Conservation (phyloP, 495 filamentous ascomycete species). For the Tuber calosporum region DNA sequence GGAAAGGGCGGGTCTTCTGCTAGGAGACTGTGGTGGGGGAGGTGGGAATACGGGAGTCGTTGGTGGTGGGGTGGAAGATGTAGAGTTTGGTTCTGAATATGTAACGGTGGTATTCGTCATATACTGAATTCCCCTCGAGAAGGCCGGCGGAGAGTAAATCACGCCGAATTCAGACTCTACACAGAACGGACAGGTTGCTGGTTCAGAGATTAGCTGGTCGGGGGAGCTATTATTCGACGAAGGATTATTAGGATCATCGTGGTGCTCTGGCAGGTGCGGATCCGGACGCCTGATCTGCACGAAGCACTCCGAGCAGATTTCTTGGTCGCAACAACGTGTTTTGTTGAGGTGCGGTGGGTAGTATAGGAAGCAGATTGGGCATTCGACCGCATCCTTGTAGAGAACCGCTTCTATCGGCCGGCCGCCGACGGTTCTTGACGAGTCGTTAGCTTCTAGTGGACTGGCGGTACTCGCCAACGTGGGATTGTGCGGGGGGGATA, state of each 20-base stretch:
- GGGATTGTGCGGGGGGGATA: conserved; percentile 37
- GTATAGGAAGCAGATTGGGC: conserved; percentile 92
- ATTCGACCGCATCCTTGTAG: conserved; percentile 85
- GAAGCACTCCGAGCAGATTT: conserved; percentile 98
- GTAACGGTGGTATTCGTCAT: conserved; percentile 47
- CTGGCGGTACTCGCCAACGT: conserved; percentile 25
- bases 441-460: conserved; percentile 54
- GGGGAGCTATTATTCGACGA: conserved; percentile 48
- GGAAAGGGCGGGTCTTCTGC: conserved; percentile 75
- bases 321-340: conserved; percentile 90
- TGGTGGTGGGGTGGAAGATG: conserved; percentile 44
- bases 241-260: conserved; percentile 51
- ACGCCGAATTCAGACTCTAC: conserved; percentile 91
- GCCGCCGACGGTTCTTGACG: conserved; percentile 69
- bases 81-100: conserved; percentile 49
- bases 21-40: conserved; percentile 44
- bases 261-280: conserved; percentile 88
- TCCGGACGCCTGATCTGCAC: conserved; percentile 97
- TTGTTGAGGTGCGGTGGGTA: conserved; percentile 95
- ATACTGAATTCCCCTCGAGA: conserved; percentile 76
- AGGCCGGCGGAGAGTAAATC: conserved; percentile 80
- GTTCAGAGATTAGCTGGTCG: conserved; percentile 73
- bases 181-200: conserved; percentile 92
- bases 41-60: conserved; percentile 45
- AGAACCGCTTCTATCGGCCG: conserved; percentile 84